phyloP scores from a whole-genome alignment of 345 rosid species.

The Gossypium bickii region DNA sequence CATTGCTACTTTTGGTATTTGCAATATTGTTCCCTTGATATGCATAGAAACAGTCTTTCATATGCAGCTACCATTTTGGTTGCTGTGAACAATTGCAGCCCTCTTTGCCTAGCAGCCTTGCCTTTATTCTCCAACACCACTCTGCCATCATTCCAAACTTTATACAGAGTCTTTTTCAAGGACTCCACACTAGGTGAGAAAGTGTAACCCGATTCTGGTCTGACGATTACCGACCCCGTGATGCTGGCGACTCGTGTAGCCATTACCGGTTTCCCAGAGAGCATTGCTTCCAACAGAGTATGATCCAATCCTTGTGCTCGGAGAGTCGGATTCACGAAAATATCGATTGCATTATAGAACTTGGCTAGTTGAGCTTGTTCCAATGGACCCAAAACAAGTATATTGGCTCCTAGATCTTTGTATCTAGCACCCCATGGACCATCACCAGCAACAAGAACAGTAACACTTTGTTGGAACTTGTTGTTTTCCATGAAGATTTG shows the following conservation, averaged over 20 bases:
- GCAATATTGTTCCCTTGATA: slow-evolving; percentile 50
- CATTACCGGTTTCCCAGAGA: slow-evolving; percentile 70
- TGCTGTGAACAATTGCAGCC: slow-evolving; percentile 71
- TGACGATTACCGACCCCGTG: slow-evolving; percentile 63
- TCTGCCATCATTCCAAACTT: slow-evolving; percentile 56
- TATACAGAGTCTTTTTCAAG: slow-evolving; percentile 39
- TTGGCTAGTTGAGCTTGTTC: slow-evolving; percentile 67
- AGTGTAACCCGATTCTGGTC: slow-evolving; percentile 59
- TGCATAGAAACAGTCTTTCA: slow-evolving; percentile 83
- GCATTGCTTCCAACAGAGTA: slow-evolving; percentile 85
- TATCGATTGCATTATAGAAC: slow-evolving; percentile 77
- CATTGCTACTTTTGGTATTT: slow-evolving; percentile 22
- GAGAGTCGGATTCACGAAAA: slow-evolving; percentile 80
- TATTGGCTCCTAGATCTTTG: slow-evolving; percentile 59
- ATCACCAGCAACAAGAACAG: slow-evolving; percentile 79
- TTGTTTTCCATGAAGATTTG: slow-evolving; percentile 53
- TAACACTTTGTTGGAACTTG: slow-evolving; percentile 36
- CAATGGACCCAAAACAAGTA: slow-evolving; percentile 70
- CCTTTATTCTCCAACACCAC: slow-evolving; percentile 63
- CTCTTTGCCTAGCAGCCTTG: slow-evolving; percentile 50
- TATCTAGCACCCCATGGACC: slow-evolving; percentile 94
- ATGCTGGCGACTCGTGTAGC: slow-evolving; percentile 86
- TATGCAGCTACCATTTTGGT: slow-evolving; percentile 82
- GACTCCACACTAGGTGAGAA: slow-evolving; percentile 70
- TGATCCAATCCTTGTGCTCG: slow-evolving; percentile 94